Base-by-base conservation (phyloP, 345 rosid species). In the Arabis hirsuta region DNA sequence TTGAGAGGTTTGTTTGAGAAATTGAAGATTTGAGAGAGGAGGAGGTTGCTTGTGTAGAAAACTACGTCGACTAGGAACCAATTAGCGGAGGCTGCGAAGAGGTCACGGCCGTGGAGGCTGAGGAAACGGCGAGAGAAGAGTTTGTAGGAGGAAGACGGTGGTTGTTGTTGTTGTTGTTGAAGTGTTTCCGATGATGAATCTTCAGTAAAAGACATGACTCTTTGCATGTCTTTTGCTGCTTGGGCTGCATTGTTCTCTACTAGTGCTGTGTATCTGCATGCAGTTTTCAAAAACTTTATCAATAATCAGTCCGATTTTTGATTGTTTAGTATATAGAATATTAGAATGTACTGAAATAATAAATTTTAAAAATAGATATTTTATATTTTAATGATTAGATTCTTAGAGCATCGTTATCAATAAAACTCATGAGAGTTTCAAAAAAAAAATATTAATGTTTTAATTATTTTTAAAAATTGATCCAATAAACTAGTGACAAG, bases 61-160 rank as follows among this genome's bases (percentile, higher is more conserved):
- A 80, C 91, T 1, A 87, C 53, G 60, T 89, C 97, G 1, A 89
- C 56, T 10, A 91, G 84, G 65, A 91, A 83, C 97, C 97, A 89
- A 1, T 78, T 56, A 44, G 77, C 39, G 39, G 93, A 72, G 19
- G 86, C 86, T 22, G 87, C 78, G 58, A 91, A 81, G 63, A 91
- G 88, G 61, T 91, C 85, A 13, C 72, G 65, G 66, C 97, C 91
- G 29, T 91, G 97, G 43, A 81, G 86, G 3, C 46, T 79, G 46
- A 89, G 41, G 85, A 91, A 89, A 14, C 74, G 68, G 51, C n/a
- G 81, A 16, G 97, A 87, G 67, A 89, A 54, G 66, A 91, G 82
- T 50, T 76, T 76, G 67, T 76, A 76, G 6, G 86, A 76, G 1
- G 82, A 52, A 0, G 81, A 69, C 1, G 83, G 78, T 8, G 63